phyloP scores from a whole-genome alignment of 352 stramenopile species.

The Phytophthora fragariae region DNA sequence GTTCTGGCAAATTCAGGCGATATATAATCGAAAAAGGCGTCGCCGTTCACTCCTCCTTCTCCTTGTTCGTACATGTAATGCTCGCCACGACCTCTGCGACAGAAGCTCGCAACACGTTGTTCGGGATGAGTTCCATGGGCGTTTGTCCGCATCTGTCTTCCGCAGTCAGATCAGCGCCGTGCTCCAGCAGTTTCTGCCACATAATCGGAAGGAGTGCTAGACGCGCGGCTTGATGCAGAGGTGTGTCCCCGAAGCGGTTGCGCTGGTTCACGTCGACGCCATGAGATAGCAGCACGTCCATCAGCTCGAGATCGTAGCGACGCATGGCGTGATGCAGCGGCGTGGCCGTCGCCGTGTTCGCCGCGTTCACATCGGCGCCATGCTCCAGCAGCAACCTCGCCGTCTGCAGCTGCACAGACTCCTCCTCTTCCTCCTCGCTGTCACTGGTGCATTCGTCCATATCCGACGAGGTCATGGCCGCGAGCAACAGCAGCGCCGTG shows the following conservation, averaged over 20 bases:
- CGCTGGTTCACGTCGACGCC: conserved; percentile 39
- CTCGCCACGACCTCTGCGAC: conserved; percentile 27
- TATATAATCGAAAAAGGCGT: too few relatives aligned
- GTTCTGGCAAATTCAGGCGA: too few relatives aligned
- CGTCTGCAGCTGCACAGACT: conserved; percentile 32
- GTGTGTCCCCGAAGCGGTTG: conserved; percentile 45
- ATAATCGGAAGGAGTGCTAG: conserved; percentile 39
- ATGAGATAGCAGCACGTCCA: conserved; percentile 40
- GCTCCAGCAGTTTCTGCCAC: conserved; percentile 37
- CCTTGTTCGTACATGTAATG: conserved; percentile 19
- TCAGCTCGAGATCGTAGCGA: conserved; percentile 39
- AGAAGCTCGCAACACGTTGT: conserved; percentile 35
- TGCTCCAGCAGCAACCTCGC: conserved; percentile 32
- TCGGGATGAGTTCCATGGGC: conserved; percentile 42
- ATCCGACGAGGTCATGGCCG: conserved; percentile 37
- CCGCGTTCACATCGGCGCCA: conserved; percentile 39
- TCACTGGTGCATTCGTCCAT: conserved; percentile 38
- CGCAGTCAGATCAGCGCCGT: conserved; percentile 29
- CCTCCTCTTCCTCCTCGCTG: conserved; percentile 27
- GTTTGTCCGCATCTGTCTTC: conserved; percentile 36
- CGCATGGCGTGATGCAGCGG: conserved; percentile 45
- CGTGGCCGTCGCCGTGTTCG: conserved; percentile 26
- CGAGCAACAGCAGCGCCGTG: conserved; percentile 34
- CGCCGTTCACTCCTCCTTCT: neutral
- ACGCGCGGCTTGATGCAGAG: conserved; percentile 40